phyloP scores from a whole-genome alignment of 345 rosid species.

The Citrus trifoliata region DNA sequence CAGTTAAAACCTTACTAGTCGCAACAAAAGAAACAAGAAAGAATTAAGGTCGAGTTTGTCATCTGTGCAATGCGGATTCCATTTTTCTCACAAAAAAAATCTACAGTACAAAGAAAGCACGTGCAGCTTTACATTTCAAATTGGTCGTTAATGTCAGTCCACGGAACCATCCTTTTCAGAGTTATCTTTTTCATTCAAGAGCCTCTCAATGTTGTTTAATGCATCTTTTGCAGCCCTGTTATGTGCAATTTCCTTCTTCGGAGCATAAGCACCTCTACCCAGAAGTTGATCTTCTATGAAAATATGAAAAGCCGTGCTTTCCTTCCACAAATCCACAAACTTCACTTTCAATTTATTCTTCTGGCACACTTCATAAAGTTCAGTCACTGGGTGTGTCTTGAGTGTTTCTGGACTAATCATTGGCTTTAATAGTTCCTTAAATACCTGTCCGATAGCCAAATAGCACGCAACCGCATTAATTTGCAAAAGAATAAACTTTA shows the following conservation, averaged over 20 bases:
- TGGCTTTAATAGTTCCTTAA: constrained; percentile 53
- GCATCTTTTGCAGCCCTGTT: constrained; percentile 69
- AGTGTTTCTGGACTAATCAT: constrained; percentile 38
- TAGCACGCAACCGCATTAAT: too few species aligned
- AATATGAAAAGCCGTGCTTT: constrained; percentile 28
- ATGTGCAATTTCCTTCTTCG: constrained; percentile 52
- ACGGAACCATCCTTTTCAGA: neutral
- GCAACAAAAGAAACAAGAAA: too few species aligned
- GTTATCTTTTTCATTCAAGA: neutral
- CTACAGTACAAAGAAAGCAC: neutral
- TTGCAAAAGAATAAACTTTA: too few species aligned
- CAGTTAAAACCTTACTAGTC: too few species aligned
- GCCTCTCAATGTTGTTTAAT: constrained; percentile 29
- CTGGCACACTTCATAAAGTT: constrained; percentile 56
- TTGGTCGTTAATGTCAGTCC: neutral
- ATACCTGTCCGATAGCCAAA: constrained; percentile 30
- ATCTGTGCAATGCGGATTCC: neutral
- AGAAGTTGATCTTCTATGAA: constrained; percentile 30
- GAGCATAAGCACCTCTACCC: constrained; percentile 34
- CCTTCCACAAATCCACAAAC: constrained; percentile 49
- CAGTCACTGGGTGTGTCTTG: constrained; percentile 39
- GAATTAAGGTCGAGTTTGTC: too few species aligned
- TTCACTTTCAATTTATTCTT: constrained; percentile 42
- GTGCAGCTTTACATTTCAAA: neutral
- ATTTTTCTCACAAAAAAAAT: neutral